Percentiles rank a stretch among this genome's conserved stretches.
Evolutionary conservation across 2,329 filamentous ascomycete genomes (phyloP).

Genomic region (Xylaria sp.): DNA sequence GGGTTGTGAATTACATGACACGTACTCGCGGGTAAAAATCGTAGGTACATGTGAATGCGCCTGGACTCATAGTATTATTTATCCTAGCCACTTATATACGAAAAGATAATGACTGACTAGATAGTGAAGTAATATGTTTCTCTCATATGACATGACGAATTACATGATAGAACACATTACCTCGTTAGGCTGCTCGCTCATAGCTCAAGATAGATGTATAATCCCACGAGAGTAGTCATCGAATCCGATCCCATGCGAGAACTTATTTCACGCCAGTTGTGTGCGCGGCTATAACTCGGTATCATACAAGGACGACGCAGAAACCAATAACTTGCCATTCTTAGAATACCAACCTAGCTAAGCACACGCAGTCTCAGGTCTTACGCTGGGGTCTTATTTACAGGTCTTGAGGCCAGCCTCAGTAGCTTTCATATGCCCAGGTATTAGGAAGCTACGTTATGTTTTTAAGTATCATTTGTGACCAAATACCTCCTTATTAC

Average conservation of each 20-base stretch:
- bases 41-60: not conserved
- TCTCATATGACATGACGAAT: slow-evolving; percentile 10
- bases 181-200: slow-evolving; percentile 13
- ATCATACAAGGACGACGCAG: not conserved
- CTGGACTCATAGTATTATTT: not conserved
- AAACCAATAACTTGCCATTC: slow-evolving; percentile 10
- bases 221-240: slow-evolving; percentile 8
- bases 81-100: not conserved
- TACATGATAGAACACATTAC: slow-evolving; percentile 10
- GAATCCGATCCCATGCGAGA: slow-evolving; percentile 10
- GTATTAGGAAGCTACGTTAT: not conserved
- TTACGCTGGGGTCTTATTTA: slow-evolving; percentile 1
- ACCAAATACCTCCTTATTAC: slow-evolving; percentile 19
- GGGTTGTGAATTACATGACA: not conserved
- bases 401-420: not conserved
- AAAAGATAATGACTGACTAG: not conserved
- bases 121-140: slow-evolving; percentile 1
- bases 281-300: slow-evolving; percentile 24
- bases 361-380: slow-evolving; percentile 2
- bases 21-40: not conserved
- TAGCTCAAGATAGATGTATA: slow-evolving; percentile 1
- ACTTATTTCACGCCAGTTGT: slow-evolving; percentile 1
- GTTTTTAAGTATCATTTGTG: not conserved
- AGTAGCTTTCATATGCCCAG: not conserved
- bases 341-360: slow-evolving; percentile 12